phyloP scores from a whole-genome alignment of 2,329 filamentous ascomycete genomes.

The Penicillium sp. region DNA sequence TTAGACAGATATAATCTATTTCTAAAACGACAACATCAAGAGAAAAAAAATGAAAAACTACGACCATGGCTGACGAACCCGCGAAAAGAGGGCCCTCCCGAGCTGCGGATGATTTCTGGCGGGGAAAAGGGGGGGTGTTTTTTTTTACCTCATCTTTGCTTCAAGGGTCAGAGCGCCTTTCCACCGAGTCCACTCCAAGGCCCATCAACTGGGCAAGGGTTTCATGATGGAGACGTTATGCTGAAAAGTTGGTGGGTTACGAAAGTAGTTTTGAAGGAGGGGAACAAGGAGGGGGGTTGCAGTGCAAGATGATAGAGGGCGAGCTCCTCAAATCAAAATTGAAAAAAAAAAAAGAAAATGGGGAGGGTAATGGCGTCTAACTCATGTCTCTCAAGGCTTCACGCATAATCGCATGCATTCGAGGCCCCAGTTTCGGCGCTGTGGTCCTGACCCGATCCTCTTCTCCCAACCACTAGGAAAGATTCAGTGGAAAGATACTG shows the following conservation, averaged over 20 bases:
- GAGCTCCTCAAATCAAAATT: too few species aligned
- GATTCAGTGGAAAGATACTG: too few species aligned
- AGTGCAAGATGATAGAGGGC: too few species aligned
- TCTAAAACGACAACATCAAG: background rate
- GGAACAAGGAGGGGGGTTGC: too few species aligned
- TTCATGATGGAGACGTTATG: background rate
- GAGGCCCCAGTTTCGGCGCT: too few species aligned
- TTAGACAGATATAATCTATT: too few species aligned
- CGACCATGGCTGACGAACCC: background rate
- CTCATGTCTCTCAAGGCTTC: too few species aligned
- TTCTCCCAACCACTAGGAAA: background rate
- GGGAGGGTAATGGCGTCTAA: too few species aligned
- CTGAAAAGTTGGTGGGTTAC: background rate
- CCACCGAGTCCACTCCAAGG: background rate
- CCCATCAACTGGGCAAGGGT: background rate
- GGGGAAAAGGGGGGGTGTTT: background rate
- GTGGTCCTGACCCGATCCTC: background rate
- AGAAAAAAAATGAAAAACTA: background rate
- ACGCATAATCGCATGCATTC: too few species aligned
- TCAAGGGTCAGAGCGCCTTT: conserved; percentile 1
- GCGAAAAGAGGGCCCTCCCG: background rate
- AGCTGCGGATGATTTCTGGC: conserved; percentile 1
- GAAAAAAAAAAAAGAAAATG: too few species aligned
- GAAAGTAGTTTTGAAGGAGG: too few species aligned
- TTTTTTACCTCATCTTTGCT: background rate